Evolutionary conservation across 2,329 filamentous ascomycete genomes (phyloP).

Genomic region (Xylariaceae sp.): DNA sequence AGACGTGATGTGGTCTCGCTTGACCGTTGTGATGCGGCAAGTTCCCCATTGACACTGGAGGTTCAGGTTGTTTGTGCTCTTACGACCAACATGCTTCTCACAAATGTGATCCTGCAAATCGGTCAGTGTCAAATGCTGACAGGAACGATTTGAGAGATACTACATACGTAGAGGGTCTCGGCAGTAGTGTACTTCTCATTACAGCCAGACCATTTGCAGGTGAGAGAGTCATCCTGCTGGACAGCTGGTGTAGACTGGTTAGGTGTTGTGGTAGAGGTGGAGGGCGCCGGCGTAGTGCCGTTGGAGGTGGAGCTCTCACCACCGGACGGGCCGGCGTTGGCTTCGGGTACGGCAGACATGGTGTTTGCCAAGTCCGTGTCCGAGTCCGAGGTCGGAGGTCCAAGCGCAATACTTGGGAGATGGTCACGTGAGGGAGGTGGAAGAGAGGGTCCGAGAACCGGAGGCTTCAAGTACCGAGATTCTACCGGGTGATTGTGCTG

Average conservation of each 20-base stretch:
- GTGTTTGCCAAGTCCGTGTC: conserved; percentile 2
- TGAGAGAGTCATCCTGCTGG: conserved; percentile 51
- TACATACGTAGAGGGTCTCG: conserved; percentile 58
- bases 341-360: conserved; percentile 28
- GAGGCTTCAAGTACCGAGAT: neutral
- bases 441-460: conserved; percentile 3
- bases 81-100: conserved; percentile 95
- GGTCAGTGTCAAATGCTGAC: conserved; percentile 2
- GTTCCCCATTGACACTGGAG: conserved; percentile 96
- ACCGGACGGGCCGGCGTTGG: conserved; percentile 24
- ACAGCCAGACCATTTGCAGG: conserved; percentile 59
- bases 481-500: conserved; percentile 2
- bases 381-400: neutral
- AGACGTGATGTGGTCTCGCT: conserved; percentile 98
- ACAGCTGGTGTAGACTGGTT: conserved; percentile 37
- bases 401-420: neutral
- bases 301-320: conserved; percentile 45
- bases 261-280: conserved; percentile 44
- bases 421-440: conserved; percentile 9
- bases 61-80: conserved; percentile 98
- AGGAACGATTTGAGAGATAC: neutral
- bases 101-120: conserved; percentile 82
- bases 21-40: conserved; percentile 94
- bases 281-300: conserved; percentile 50
- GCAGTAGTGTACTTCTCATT: conserved; percentile 55